Base-by-base conservation (phyloP, 2,329 filamentous ascomycete species). In the Tolypocladium guangdongense region DNA sequence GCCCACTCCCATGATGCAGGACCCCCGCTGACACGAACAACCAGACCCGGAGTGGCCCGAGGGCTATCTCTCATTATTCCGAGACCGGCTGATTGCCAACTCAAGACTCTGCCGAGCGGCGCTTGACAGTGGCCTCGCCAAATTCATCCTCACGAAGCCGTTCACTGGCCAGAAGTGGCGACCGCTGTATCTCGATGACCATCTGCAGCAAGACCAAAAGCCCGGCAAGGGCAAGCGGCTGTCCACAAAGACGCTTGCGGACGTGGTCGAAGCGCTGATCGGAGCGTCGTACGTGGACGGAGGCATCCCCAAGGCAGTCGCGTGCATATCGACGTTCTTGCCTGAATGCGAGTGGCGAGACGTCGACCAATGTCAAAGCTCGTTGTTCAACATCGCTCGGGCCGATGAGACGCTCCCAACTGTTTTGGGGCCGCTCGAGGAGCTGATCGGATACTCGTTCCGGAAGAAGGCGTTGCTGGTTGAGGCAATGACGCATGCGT, bases 181-280 rank as follows among this genome's bases (percentile, higher is more conserved):
- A 2, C 86, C 88, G 0, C 68, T 78, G 0, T 86, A 87, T 57
- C 71, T 74, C 3, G 67, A 74, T 3, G 63, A 70, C 6, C 56
- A 69, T n/a, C 51, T 70, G 3, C 48, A 63, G 3, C 36, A 57
- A 50, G 16, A 33, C 54, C 49, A 52, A 54, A 52, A 56, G 48
- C n/a, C 27, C 1, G 37, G 37, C 16, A 54, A 50, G 36, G 49
- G 68, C 47, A 68, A 75, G 7, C 62, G 65, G 16, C 64, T 90
- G 35, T 86, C 88, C 0, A 86, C 83, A 1, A 97, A 97, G 65
- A 81, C 81, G 0, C 77, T 96, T 8, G 92, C 92, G 4, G 92
- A 97, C 62, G 84, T 96, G 0, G 78, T 96, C 0, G 92, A 97
- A 58, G 81, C 91, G 0, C 73, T 96, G 0, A 85, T 96, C 22